Evolutionary conservation across 139 green algal species (phyloP).

Genomic region (Gonium pectorale): DNA sequence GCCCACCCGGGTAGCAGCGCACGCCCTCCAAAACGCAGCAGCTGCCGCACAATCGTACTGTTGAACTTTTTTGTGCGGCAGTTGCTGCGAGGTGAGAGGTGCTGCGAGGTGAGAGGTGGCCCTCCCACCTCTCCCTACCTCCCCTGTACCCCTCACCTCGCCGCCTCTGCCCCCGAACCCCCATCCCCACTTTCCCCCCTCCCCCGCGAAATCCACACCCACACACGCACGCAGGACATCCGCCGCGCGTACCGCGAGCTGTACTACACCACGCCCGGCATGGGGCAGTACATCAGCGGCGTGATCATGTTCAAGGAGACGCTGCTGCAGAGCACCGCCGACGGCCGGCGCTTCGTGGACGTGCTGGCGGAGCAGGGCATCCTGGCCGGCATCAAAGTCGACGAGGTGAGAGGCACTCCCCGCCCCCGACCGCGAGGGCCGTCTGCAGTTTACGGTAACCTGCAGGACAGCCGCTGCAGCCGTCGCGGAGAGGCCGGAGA

Average conservation of each 20-base stretch:
- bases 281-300: slow-evolving; percentile 79
- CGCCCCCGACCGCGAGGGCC: too few species aligned
- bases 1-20: too few species aligned
- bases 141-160: too few species aligned
- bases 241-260: slow-evolving; percentile 79
- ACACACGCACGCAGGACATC: slow-evolving; percentile 39
- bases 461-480: too few species aligned
- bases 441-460: too few species aligned
- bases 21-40: too few species aligned
- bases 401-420: slow-evolving; percentile 72
- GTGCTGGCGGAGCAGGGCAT: slow-evolving; percentile 77
- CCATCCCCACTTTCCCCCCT: background rate
- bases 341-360: slow-evolving; percentile 81
- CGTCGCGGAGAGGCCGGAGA: too few species aligned
- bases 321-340: slow-evolving; percentile 74
- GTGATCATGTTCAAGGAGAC: slow-evolving; percentile 96
- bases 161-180: background rate
- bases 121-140: too few species aligned
- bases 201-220: background rate
- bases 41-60: too few species aligned
- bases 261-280: slow-evolving; percentile 72
- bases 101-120: too few species aligned
- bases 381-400: slow-evolving; percentile 89
- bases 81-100: too few species aligned
- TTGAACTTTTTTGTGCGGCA: too few species aligned